Percentiles rank a stretch among this genome's conserved stretches.
Conservation (phyloP, 106 monocot genomes). For the Phalaenopsis aphrodite region DNA sequence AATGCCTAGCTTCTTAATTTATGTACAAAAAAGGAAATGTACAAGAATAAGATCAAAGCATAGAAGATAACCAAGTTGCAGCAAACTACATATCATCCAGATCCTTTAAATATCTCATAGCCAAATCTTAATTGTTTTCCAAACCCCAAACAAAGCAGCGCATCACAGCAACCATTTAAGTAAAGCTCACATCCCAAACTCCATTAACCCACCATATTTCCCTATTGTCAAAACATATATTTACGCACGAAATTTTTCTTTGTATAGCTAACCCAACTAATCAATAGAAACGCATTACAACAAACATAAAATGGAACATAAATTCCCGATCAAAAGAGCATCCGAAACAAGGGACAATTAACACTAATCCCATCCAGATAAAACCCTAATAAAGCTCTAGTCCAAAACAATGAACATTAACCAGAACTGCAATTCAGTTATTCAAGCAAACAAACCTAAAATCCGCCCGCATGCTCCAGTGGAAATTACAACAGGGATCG, state of each 20-base stretch:
- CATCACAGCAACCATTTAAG: background rate
- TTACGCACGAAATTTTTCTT: no score
- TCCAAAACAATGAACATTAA: background rate
- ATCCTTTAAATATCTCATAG: background rate
- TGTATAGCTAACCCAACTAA: background rate
- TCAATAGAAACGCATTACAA: background rate
- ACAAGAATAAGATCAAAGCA: background rate
- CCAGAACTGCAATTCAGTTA: background rate
- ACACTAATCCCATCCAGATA: background rate
- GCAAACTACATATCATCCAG: background rate
- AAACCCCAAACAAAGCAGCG: background rate
- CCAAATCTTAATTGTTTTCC: background rate
- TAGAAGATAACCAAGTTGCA: background rate
- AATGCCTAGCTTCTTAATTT: background rate
- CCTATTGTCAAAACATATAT: background rate
- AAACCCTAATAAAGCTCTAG: background rate
- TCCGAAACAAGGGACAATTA: background rate
- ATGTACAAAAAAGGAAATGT: background rate
- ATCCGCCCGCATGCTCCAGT: background rate
- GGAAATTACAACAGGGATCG: background rate
- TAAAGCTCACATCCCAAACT: background rate
- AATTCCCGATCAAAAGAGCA: background rate
- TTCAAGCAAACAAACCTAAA: conserved; percentile 1
- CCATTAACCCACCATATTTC: background rate
- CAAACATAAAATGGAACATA: background rate